Conservation (phyloP, 2,329 filamentous ascomycete genomes). For the Sphaerulina musiva region DNA sequence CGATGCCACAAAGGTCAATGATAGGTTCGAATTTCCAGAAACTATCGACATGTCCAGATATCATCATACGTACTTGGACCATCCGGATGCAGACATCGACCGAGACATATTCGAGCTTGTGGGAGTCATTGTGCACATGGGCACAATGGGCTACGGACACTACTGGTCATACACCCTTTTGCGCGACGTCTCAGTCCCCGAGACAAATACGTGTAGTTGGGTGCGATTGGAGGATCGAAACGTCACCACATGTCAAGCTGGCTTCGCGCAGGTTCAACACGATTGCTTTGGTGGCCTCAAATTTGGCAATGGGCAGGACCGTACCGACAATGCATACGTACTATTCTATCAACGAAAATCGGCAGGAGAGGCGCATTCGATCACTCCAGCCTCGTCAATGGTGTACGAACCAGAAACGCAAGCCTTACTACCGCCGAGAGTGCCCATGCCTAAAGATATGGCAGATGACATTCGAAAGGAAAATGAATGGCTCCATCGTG, state of each 20-base stretch:
- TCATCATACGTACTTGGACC: constrained; percentile 74
- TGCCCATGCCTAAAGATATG: constrained; percentile 9
- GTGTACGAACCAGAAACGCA: constrained; percentile 8
- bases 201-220: constrained; percentile 52
- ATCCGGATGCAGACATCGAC: constrained; percentile 49
- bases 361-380: constrained; percentile 13
- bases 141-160: constrained; percentile 87
- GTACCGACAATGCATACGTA: constrained; percentile 76
- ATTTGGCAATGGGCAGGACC: constrained; percentile 54
- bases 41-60: constrained; percentile 83
- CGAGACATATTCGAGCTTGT: constrained; percentile 86
- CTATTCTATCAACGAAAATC: constrained; percentile 72
- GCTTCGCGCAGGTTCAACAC: constrained; percentile 63
- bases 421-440: constrained; percentile 15
- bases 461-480: constrained; percentile 10
- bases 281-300: constrained; percentile 59
- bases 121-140: constrained; percentile 88
- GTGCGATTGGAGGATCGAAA: constrained; percentile 91
- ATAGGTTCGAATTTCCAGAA: constrained; percentile 80
- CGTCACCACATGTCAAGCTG: constrained; percentile 60
- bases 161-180: constrained; percentile 96
- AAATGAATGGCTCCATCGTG: constrained; percentile 17
- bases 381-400: neutral
- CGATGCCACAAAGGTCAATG: constrained; percentile 80
- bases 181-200: constrained; percentile 47